phyloP scores from a whole-genome alignment of 805 yeast genomes.

The Candida insectalens region DNA sequence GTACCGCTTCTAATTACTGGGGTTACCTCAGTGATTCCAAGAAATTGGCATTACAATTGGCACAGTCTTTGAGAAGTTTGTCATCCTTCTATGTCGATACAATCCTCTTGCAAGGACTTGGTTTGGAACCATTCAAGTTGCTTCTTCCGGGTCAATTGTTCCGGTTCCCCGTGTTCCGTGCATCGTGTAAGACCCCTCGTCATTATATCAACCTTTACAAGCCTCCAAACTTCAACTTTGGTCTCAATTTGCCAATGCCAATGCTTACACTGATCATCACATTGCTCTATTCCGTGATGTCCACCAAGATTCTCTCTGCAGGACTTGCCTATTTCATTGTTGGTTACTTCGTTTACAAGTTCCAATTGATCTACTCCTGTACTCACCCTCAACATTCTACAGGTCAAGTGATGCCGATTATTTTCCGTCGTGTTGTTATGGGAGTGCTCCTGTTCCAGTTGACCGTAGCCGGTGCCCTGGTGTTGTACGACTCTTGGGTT shows the following conservation, averaged over 20 bases:
- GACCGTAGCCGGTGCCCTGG: conserved; percentile 85
- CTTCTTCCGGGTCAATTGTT: conserved; percentile 70
- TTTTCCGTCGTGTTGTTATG: conserved; percentile 69
- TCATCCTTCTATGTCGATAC: conserved; percentile 88
- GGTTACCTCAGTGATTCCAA: conserved; percentile 81
- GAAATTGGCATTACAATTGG: conserved; percentile 77
- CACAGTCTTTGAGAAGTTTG: conserved; percentile 68
- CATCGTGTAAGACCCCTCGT: conserved; percentile 69
- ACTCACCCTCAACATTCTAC: conserved; percentile 96
- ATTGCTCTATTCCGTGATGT: conserved; percentile 78
- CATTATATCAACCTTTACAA: conserved; percentile 66
- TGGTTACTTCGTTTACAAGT: conserved; percentile 86
- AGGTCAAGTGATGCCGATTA: conserved; percentile 92
- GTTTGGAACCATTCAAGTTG: conserved; percentile 85
- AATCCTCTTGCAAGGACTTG: conserved; percentile 71
- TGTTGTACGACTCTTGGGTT: conserved; percentile 67
- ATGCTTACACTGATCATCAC: conserved; percentile 77
- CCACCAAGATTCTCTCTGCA: conserved; percentile 76
- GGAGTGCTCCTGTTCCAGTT: conserved; percentile 81
- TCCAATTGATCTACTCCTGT: conserved; percentile 81
- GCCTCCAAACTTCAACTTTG: conserved; percentile 90
- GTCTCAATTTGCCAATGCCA: conserved; percentile 87
- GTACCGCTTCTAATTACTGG: conserved; percentile 79
- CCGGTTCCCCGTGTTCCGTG: conserved; percentile 59
- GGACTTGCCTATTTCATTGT: conserved; percentile 76